Evolutionary conservation across 106 monocot genomes (phyloP).

Genomic region (Allium cepa): DNA sequence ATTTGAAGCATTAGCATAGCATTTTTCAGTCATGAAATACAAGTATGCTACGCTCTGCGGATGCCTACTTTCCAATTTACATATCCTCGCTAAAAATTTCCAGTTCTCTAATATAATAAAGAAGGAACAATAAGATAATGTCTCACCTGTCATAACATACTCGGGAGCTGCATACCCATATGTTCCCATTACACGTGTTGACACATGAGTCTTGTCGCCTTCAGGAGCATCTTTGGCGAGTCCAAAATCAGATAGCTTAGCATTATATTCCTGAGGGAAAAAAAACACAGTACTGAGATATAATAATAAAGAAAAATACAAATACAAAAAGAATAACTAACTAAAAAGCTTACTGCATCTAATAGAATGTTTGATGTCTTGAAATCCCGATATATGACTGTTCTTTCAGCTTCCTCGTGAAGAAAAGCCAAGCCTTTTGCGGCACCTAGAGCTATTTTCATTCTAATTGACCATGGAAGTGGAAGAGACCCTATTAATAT

Average conservation of each 20-base stretch:
- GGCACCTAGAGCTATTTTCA: slow-evolving; percentile 54
- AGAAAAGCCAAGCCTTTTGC: slow-evolving; percentile 50
- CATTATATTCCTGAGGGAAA: slow-evolving; percentile 54
- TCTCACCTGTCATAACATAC: slow-evolving; percentile 72
- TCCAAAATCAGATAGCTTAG: slow-evolving; percentile 80
- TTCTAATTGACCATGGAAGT: slow-evolving; percentile 43
- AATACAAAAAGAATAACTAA: neutral
- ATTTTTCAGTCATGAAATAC: too few relatives aligned
- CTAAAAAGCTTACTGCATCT: slow-evolving; percentile 20
- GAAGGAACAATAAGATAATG: neutral
- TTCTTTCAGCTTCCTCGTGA: slow-evolving; percentile 54
- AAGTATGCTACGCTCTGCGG: too few relatives aligned
- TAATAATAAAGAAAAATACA: neutral
- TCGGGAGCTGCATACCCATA: slow-evolving; percentile 84
- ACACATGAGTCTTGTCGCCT: slow-evolving; percentile 70
- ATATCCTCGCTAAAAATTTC: too few relatives aligned
- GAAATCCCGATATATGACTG: slow-evolving; percentile 56
- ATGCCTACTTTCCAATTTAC: too few relatives aligned
- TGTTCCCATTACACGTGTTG: slow-evolving; percentile 78
- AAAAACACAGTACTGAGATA: neutral
- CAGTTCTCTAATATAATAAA: too few relatives aligned
- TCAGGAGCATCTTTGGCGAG: slow-evolving; percentile 77
- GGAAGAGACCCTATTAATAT: slow-evolving; percentile 30
- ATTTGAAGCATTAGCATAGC: too few relatives aligned
- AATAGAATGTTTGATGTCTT: slow-evolving; percentile 53